Conservation (phyloP, 208 protist genomes). For the Blechomonas ayalai region DNA sequence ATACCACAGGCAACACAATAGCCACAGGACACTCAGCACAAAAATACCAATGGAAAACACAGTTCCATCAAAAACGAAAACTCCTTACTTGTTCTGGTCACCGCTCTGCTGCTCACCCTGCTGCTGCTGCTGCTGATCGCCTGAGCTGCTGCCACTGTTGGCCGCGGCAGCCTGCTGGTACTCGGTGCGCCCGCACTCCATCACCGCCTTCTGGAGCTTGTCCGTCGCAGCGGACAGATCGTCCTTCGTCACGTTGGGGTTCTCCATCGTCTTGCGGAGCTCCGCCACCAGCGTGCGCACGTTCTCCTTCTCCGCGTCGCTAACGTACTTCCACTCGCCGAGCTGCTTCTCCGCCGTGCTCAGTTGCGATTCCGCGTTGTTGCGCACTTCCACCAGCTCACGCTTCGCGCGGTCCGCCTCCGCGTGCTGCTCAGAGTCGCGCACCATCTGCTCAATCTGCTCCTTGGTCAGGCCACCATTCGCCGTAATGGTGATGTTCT, state of each 20-base stretch:
- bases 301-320: constrained; percentile 61
- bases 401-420: constrained; percentile 74
- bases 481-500: constrained; percentile 95
- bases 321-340: constrained; percentile 82
- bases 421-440: constrained; percentile 73
- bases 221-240: constrained; percentile 43
- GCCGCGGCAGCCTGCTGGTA: constrained; percentile 68
- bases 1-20: too few species aligned
- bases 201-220: constrained; percentile 80
- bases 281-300: constrained; percentile 40
- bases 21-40: too few species aligned
- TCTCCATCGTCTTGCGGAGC: constrained; percentile 55
- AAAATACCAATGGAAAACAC: constrained; percentile 3
- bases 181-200: constrained; percentile 69
- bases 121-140: constrained; percentile 17
- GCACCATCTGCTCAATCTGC: constrained; percentile 85
- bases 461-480: constrained; percentile 70
- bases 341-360: constrained; percentile 67
- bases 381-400: constrained; percentile 73
- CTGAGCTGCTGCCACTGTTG: constrained; percentile 20
- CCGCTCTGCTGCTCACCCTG: constrained; percentile 9
- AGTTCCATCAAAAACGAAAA: background rate
- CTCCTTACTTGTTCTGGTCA: constrained; percentile 1
- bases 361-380: constrained; percentile 73
- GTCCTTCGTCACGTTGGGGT: constrained; percentile 62